These are phyloP conservation scores for Takashimella tepidaria DNA, from an alignment of 1,284 basidiomycete genomes.

Conservation along the genomic window DNA sequence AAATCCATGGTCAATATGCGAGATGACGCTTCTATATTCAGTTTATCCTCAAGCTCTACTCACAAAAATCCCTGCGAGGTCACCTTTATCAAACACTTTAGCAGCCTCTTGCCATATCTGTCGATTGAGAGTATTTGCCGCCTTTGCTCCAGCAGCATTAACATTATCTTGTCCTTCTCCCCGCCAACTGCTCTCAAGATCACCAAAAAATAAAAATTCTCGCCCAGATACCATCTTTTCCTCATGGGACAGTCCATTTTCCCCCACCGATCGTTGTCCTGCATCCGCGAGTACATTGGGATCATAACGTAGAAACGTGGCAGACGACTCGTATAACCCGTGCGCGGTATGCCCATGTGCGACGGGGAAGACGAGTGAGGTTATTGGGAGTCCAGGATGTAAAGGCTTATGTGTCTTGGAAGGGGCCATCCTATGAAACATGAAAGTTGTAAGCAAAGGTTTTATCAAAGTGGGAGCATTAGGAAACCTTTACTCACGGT, in stretches of 20 bases:
- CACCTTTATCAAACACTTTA: constrained; percentile 25
- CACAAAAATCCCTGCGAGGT: constrained; percentile 42
- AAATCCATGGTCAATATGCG: not conserved
- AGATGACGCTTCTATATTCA: not conserved
- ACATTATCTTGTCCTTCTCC: constrained; percentile 16
- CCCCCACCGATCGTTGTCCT: not conserved
- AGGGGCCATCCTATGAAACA: constrained; percentile 2
- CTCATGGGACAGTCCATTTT: not conserved
- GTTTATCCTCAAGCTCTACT: constrained; percentile 12
- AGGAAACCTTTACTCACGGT: constrained; percentile 35
- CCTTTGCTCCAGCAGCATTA: constrained; percentile 10
- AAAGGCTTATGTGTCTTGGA: constrained; percentile 20
- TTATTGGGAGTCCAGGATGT: constrained; percentile 33
- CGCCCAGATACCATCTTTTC: constrained; percentile 3
- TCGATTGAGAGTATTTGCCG: constrained; percentile 21
- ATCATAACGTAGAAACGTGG: constrained; percentile 42
- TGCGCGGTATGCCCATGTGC: constrained; percentile 41
- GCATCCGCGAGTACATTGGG: constrained; percentile 12
- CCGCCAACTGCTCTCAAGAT: constrained; percentile 35
- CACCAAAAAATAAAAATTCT: constrained; percentile 48
- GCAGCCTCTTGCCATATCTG: constrained; percentile 43
- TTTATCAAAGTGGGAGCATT: too few species aligned
- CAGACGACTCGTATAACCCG: constrained; percentile 41
- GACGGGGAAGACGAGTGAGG: constrained; percentile 36
- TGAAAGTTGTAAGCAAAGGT: not conserved